Conservation (phyloP, 169 alveolate genomes). For the Babesia bovis region DNA sequence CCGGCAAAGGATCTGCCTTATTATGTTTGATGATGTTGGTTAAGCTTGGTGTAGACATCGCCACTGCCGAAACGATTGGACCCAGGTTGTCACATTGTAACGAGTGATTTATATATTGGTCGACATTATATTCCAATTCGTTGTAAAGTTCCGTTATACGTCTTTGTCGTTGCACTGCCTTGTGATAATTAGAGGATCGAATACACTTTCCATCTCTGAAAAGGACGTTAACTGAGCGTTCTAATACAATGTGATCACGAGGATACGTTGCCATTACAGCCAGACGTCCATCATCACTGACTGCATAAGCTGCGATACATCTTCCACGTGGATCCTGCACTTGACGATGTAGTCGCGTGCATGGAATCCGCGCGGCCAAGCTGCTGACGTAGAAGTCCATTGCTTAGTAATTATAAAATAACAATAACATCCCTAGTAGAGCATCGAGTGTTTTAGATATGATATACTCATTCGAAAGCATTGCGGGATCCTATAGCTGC, state of each 20-base stretch:
- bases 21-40: constrained; percentile 20
- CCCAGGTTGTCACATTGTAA: constrained; percentile 29
- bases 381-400: constrained; percentile 51
- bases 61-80: constrained; percentile 14
- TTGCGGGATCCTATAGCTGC: constrained; percentile 8
- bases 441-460: too few species aligned
- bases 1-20: constrained; percentile 9
- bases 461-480: not conserved
- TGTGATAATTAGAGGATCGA: constrained; percentile 38
- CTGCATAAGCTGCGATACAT: constrained; percentile 19
- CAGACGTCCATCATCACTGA: constrained; percentile 39
- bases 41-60: constrained; percentile 33
- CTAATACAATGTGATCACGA: constrained; percentile 13
- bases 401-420: not conserved
- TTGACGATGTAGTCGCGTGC: constrained; percentile 51
- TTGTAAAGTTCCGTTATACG: constrained; percentile 22
- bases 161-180: constrained; percentile 32
- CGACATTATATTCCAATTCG: constrained; percentile 30
- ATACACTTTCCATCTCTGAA: constrained; percentile 34
- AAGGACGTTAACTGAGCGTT: constrained; percentile 30
- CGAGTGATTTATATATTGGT: constrained; percentile 10
- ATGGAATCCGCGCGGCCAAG: constrained; percentile 53
- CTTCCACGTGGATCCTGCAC: constrained; percentile 63
- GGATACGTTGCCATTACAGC: constrained; percentile 53
- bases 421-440: too few species aligned